Evolutionary conservation across 345 rosid species (phyloP).

Genomic region (Dimocarpus longan): DNA sequence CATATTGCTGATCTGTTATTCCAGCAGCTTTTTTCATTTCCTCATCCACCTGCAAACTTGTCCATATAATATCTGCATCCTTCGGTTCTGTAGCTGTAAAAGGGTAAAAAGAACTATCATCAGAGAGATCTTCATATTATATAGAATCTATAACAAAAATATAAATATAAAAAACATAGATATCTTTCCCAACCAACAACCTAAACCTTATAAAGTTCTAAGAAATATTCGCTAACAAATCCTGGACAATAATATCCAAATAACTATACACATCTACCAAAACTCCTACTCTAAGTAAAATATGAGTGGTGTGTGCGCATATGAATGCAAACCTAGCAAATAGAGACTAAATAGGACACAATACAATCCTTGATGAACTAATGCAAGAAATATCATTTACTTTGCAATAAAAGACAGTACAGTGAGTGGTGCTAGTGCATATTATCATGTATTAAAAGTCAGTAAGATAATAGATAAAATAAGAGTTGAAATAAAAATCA

Average conservation of each 20-base stretch:
- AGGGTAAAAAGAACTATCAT: slow-evolving; percentile 11
- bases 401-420: neutral
- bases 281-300: neutral
- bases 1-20: slow-evolving; percentile 67
- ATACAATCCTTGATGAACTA: neutral
- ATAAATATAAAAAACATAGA: neutral
- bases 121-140: neutral
- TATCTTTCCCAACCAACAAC: neutral
- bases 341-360: neutral
- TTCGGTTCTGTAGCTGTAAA: slow-evolving; percentile 70
- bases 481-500: neutral
- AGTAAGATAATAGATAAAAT: slow-evolving; percentile 5
- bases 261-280: neutral
- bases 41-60: slow-evolving; percentile 84
- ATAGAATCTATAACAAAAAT: neutral
- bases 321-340: neutral
- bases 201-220: neutral
- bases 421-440: neutral
- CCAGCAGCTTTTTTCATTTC: slow-evolving; percentile 73
- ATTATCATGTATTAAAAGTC: neutral
- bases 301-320: neutral
- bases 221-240: neutral
- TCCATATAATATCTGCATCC: slow-evolving; percentile 93
- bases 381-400: neutral
- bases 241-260: neutral